Evolutionary conservation across 2,329 filamentous ascomycete genomes (phyloP).

Genomic region (Raffaelea deltoideospora): DNA sequence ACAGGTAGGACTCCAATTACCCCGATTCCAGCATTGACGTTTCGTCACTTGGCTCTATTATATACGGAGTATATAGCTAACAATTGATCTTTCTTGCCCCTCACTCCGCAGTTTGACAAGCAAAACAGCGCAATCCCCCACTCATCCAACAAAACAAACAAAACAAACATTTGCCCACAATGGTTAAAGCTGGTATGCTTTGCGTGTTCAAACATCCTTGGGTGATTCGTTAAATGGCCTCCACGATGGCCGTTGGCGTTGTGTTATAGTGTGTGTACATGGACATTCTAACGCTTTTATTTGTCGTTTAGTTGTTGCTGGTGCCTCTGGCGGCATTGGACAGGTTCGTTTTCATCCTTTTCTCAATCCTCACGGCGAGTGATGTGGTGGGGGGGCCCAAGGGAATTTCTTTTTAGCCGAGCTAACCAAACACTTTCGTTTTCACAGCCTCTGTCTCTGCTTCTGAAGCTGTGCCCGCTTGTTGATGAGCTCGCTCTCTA

Average conservation of each 20-base stretch:
- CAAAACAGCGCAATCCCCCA: slow-evolving; percentile 1
- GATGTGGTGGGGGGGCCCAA: too few species aligned
- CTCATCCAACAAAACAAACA: background rate
- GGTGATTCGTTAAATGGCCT: too few species aligned
- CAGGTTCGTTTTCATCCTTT: slow-evolving; percentile 45
- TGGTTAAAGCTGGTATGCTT: slow-evolving; percentile 23
- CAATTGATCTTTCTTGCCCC: slow-evolving; percentile 12
- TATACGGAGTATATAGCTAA: too few species aligned
- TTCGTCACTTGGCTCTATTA: too few species aligned
- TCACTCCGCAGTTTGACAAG: slow-evolving; percentile 10
- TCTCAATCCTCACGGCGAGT: too few species aligned
- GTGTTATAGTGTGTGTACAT: too few species aligned
- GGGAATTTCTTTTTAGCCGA: too few species aligned
- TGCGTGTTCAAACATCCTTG: too few species aligned
- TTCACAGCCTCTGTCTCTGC: slow-evolving; percentile 75
- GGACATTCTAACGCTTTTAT: too few species aligned
- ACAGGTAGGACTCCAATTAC: too few species aligned
- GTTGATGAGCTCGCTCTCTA: slow-evolving; percentile 91
- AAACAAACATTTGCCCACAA: slow-evolving; percentile 17
- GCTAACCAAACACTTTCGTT: background rate
- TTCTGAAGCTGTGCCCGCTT: slow-evolving; percentile 79
- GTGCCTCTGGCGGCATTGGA: slow-evolving; percentile 95
- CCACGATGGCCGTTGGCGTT: background rate
- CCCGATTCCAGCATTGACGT: too few species aligned
- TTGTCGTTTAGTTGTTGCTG: slow-evolving; percentile 71